Percentiles rank a stretch among this genome's conserved stretches.
These are phyloP conservation scores for Mycena rosella DNA, from an alignment of 768 basidiomycete genomes.

Conservation along the genomic window DNA sequence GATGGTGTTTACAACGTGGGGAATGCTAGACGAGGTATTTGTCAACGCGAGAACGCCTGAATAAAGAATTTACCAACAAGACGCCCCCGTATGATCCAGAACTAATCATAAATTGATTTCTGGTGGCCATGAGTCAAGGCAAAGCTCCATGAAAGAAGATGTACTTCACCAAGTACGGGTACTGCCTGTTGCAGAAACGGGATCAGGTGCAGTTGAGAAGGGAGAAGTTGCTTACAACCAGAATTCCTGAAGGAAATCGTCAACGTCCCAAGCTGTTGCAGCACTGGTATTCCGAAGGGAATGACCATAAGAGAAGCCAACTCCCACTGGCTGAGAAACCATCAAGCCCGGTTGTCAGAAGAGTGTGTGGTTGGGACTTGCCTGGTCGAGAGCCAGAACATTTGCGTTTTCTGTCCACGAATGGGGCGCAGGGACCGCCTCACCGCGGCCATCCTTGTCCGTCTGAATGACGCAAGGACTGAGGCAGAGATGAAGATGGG, in stretches of 20 bases:
- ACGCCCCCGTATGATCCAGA: slow-evolving; percentile 8
- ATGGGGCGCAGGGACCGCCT: slow-evolving; percentile 1
- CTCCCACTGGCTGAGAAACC: slow-evolving; percentile 2
- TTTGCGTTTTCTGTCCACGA: slow-evolving; percentile 9
- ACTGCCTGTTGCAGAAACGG: not conserved
- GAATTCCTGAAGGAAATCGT: slow-evolving; percentile 10
- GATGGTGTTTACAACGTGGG: slow-evolving; percentile 8
- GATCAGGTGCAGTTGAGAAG: not conserved
- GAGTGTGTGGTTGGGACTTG: not conserved
- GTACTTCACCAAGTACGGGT: not conserved
- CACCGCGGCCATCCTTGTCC: not conserved
- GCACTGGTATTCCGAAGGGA: slow-evolving; percentile 9
- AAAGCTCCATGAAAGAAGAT: not conserved
- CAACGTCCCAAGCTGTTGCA: slow-evolving; percentile 16
- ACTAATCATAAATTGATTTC: slow-evolving; percentile 14
- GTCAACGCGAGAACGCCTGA: not conserved
- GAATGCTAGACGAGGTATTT: not conserved
- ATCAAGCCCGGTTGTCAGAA: not conserved
- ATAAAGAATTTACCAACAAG: slow-evolving; percentile 1
- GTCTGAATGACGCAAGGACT: slow-evolving; percentile 8
- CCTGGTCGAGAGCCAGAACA: slow-evolving; percentile 6
- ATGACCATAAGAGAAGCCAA: slow-evolving; percentile 1
- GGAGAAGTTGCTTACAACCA: not conserved
- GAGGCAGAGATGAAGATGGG: not conserved
- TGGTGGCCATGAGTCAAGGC: not conserved